Base-by-base conservation (phyloP, 192 early-diverging fungal genomes). In the Backusella parvicylindrica region DNA sequence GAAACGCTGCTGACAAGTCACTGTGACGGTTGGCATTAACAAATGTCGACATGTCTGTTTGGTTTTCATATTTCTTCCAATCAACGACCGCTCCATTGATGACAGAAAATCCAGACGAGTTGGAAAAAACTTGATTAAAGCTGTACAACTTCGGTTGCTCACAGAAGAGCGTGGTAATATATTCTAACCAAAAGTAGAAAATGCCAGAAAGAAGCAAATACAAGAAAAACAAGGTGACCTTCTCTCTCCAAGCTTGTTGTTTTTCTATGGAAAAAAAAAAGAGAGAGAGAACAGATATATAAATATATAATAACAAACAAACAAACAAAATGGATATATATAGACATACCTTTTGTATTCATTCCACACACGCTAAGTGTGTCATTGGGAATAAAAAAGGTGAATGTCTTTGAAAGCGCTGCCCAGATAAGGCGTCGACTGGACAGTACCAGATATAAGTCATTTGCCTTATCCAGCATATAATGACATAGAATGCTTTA, bases 1-100 rank as follows among this genome's bases (percentile, higher is more conserved):
- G 81, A 68, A 83, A 83, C 53, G 77, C 68, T 38, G 77, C 65
- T 3, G 81, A 83, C 3, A 83, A 23, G 26, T 83, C 81, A 5
- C 73, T 56, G 26, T 72, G 75, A 18, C 73, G 49, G 37, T 83
- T 75, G 33, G 63, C 26, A n/a, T 63, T 73, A 9, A 83, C 78
- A 30, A 49, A 53, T 11, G 38, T 11, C 1, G 81, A 68, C 47
- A 83, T 50, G 12, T 32, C 35, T 11, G 74, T 65, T 9, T 31
- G 16, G 23, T 33, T 38, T 5, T 35, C 53, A 41, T 69, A 66
- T 7, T 70, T 11, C 15, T 66, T 35, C 75, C 71, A 71, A 41
- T 83, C 32, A 37, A 83, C 50, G 26, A 75, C 75, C 18, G 49
- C 56, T 6, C 81, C 81, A 37, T 81, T 81, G 30, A 81, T 78